Evolutionary conservation across 1,139 yeast species (phyloP).

Genomic region (Pichia terricola): DNA sequence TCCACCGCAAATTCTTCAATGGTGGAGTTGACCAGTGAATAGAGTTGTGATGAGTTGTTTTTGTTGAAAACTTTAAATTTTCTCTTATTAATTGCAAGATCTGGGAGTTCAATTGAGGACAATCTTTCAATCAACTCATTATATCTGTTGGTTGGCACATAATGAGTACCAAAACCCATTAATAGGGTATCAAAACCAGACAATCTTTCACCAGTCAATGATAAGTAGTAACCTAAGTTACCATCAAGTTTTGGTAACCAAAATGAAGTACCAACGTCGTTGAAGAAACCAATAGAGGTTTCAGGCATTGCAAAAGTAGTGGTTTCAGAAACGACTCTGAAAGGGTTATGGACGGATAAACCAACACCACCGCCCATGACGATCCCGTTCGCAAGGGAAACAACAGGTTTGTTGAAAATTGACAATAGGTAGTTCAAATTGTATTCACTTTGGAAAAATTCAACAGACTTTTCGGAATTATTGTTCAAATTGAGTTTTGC

Average conservation of each 20-base stretch:
- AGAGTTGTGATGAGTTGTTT: constrained; percentile 29
- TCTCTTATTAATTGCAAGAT: constrained; percentile 15
- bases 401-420: constrained; percentile 75
- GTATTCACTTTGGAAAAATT: constrained; percentile 75
- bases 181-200: constrained; percentile 71
- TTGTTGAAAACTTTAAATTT: constrained; percentile 11
- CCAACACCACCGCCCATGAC: constrained; percentile 99
- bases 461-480: constrained; percentile 45
- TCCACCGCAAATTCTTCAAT: constrained; percentile 71
- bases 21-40: constrained; percentile 54
- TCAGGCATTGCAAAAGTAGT: constrained; percentile 97
- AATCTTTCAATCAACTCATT: constrained; percentile 56
- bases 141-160: constrained; percentile 57
- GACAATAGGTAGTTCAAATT: constrained; percentile 71
- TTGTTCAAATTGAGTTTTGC: constrained; percentile 42
- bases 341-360: constrained; percentile 83
- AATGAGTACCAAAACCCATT: constrained; percentile 88
- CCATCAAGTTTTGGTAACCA: constrained; percentile 79
- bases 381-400: constrained; percentile 82
- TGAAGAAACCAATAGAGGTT: constrained; percentile 92
- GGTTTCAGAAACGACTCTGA: constrained; percentile 82
- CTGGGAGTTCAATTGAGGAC: constrained; percentile 40
- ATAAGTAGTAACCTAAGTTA: constrained; percentile 74
- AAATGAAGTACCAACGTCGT: constrained; percentile 92
- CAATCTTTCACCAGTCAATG: constrained; percentile 76